Evolutionary conservation across 2,329 filamentous ascomycete species (phyloP).

Genomic region (Claviceps sp.): DNA sequence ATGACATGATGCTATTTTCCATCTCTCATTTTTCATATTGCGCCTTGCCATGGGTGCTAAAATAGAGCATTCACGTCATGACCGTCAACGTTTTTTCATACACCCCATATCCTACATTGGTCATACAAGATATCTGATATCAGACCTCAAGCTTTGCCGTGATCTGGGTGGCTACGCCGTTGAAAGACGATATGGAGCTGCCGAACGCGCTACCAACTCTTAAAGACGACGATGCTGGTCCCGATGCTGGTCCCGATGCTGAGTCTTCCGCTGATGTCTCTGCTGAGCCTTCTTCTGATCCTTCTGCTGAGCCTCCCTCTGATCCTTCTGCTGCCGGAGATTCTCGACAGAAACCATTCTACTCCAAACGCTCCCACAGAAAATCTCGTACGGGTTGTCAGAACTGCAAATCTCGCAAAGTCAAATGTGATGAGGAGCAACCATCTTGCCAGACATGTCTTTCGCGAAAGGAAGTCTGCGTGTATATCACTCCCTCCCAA

Average conservation of each 20-base stretch:
- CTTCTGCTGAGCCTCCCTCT: neutral
- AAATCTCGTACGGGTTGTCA: slow-evolving; percentile 40
- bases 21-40: neutral
- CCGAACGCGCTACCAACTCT: neutral
- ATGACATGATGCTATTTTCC: neutral
- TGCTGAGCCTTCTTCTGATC: neutral
- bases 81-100: too few species aligned
- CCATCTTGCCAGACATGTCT: slow-evolving; percentile 37
- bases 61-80: too few species aligned
- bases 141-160: too few species aligned
- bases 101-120: too few species aligned
- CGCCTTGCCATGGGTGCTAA: neutral
- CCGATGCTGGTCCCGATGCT: neutral
- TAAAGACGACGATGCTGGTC: neutral
- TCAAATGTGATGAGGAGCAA: slow-evolving; percentile 39
- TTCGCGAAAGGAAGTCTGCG: slow-evolving; percentile 32
- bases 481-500: slow-evolving; percentile 23
- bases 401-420: slow-evolving; percentile 41
- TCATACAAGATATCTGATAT: too few species aligned
- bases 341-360: slow-evolving; percentile 14
- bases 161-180: too few species aligned
- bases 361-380: slow-evolving; percentile 38
- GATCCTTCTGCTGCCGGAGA: neutral
- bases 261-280: neutral
- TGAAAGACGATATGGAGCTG: neutral